These are phyloP conservation scores for Fomes fomentarius DNA, from an alignment of 1,284 basidiomycete species.

Conservation along the genomic window DNA sequence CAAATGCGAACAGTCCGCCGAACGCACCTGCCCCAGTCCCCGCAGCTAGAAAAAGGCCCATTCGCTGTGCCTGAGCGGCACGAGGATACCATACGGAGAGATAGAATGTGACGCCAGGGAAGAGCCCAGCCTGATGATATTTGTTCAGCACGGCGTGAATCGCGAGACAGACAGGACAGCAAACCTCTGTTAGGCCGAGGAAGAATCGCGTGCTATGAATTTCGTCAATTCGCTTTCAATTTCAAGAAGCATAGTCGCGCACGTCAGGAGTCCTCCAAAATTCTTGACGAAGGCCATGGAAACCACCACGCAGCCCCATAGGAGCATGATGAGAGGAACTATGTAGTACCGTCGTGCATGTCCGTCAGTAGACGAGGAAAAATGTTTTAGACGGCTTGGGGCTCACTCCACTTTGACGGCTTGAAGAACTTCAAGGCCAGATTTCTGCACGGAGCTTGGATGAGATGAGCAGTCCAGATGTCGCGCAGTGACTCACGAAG, in stretches of 20 bases:
- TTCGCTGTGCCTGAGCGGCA: slow-evolving; percentile 13
- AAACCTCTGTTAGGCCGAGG: slow-evolving; percentile 7
- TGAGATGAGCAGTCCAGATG: not conserved
- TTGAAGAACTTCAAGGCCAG: slow-evolving; percentile 14
- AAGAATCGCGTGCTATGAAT: slow-evolving; percentile 2
- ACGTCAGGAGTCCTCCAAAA: slow-evolving; percentile 16
- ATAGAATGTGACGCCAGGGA: slow-evolving; percentile 54
- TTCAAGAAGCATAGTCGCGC: not conserved
- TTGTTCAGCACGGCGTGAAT: slow-evolving; percentile 46
- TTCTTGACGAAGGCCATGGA: slow-evolving; percentile 22
- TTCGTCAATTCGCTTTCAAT: not conserved
- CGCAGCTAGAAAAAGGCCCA: slow-evolving; percentile 54
- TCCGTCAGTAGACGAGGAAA: not conserved
- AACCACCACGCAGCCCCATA: slow-evolving; percentile 17
- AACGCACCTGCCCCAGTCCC: slow-evolving; percentile 49
- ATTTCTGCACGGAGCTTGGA: too few species aligned
- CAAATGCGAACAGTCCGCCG: slow-evolving; percentile 13
- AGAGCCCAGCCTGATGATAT: slow-evolving; percentile 50
- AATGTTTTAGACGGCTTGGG: not conserved
- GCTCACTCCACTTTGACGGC: slow-evolving; percentile 21
- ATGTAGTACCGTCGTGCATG: not conserved
- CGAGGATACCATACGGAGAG: slow-evolving; percentile 39
- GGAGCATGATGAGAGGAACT: slow-evolving; percentile 22
- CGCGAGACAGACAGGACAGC: not conserved
- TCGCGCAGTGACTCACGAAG: slow-evolving; percentile 11